Conservation (phyloP, 2,329 filamentous ascomycete genomes). For the Fusarium domesticum region DNA sequence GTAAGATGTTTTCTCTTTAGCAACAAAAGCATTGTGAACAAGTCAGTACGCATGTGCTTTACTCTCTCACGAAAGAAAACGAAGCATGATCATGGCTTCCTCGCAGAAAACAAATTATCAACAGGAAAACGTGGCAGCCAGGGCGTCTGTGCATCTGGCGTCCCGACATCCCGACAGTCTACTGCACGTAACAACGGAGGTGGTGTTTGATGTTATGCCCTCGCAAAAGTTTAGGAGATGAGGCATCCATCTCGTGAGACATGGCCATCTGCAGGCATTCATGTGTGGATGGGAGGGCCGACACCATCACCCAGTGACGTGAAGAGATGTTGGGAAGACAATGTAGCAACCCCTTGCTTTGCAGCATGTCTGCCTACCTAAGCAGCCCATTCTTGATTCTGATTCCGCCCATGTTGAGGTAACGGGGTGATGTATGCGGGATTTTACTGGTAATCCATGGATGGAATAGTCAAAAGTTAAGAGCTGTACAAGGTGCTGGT, state of each 20-base stretch:
- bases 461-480: not conserved
- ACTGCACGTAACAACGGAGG: not conserved
- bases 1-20: no score
- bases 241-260: not conserved
- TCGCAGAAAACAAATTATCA: not conserved
- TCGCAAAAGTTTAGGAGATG: not conserved
- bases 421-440: not conserved
- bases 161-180: not conserved
- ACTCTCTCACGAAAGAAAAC: no score
- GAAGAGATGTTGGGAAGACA: not conserved
- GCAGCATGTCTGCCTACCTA: not conserved
- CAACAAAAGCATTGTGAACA: no score
- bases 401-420: not conserved
- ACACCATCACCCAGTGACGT: not conserved
- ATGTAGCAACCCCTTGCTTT: not conserved
- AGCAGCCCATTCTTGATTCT: not conserved
- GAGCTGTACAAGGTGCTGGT: no score
- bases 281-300: not conserved
- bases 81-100: not conserved
- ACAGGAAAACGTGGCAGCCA: conserved; percentile 5
- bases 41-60: no score
- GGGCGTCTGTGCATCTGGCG: conserved; percentile 11
- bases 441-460: not conserved
- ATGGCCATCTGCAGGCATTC: not conserved
- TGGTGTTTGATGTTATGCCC: not conserved